Base-by-base conservation (phyloP, 345 rosid genomes). In the Salix caprea region DNA sequence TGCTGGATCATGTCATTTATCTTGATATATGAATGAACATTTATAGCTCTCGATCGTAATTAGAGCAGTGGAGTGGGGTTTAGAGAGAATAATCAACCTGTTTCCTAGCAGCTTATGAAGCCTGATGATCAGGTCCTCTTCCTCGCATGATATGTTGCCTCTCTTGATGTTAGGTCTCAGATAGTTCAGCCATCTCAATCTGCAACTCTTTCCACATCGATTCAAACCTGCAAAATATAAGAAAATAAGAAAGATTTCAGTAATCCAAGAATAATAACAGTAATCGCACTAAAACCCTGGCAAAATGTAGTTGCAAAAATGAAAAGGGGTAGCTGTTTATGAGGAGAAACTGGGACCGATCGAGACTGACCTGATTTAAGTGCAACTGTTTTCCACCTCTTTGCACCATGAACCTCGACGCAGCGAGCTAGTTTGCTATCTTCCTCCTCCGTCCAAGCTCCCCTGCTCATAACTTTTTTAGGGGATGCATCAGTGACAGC, bases 371-470 rank as follows among this genome's bases (percentile, higher is more conserved):
- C 93, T 87, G 93, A 76, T 83, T 83, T 88, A 30, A 24, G 30
- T 2, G 93, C 88, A 39, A 87, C 62, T 4, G 85, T 84, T 75
- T 84, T 88, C 91, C 91, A 90, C 70, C 86, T 88, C 83, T 79
- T 86, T 28, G 90, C 84, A 30, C 94, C 94, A 64, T 87, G 91
- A 69, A 77, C 71, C 73, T 86, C 89, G 74, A 87, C 81, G 66
- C 61, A 87, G 69, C 83, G 73, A 46, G 91, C 84, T n/a, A 90
- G 78, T 73, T 71, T 90, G 19, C 75, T 26, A 69, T 90, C 91
- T 78, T 90, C 94, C 81, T 88, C 91, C 24, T 88, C 85, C 5
- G 91, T 87, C 91, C 91, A 88, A 2, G 90, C 84, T 66, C 91
- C 94, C 81, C 50, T 88, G 81, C 80, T 84, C 85, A 82, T 78